Base-by-base conservation (phyloP, 306 rosid species). In the Trifolium pratense region DNA sequence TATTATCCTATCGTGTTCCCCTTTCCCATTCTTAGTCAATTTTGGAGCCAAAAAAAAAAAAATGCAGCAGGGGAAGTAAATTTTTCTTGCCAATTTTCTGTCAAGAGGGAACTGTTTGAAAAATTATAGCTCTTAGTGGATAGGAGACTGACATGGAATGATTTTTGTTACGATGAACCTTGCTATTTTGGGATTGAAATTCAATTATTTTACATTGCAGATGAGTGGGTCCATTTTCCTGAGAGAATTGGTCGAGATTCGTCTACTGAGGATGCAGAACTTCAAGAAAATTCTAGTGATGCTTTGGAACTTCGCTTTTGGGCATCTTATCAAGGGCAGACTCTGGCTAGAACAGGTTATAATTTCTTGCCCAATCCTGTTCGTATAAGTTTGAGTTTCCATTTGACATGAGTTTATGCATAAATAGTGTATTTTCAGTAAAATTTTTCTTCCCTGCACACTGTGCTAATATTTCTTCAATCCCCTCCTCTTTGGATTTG, bases 271-370 rank as follows among this genome's bases (percentile, higher is more conserved):
- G 98, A 88, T 64, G 87, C 71, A 7, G 98, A 94, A 66, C 86
- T 91, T 56, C 97, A 89, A 71, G 83, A 89, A 73, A 88, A 79
- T 79, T 77, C 91, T 23, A 88, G 88, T 34, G 96, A 94, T 81
- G 36, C 87, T 66, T 75, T 94, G 84, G 98, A 94, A 85, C 98
- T 91, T 77, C 96, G 98, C 9, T 89, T 94, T 78, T 94, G 98
- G 98, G 97, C 75, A 48, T 94, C 98, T 57, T 94, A 94, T 75
- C 89, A 96, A 5, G 97, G 98, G 67, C 98, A 94, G 86, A 94
- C 98, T 78, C 90, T 94, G 34, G 98, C 98, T 17, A 86, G 97
- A 83, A 94, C 98, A 25, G 97, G 98, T 94, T 66, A 66, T 81
- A 61, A 75, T 71, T 75, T 39, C 31, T 59, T 70, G 10, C 45